These are phyloP conservation scores for Arthroderma sp. DNA, from an alignment of 2,329 filamentous ascomycete species.

Conservation along the genomic window DNA sequence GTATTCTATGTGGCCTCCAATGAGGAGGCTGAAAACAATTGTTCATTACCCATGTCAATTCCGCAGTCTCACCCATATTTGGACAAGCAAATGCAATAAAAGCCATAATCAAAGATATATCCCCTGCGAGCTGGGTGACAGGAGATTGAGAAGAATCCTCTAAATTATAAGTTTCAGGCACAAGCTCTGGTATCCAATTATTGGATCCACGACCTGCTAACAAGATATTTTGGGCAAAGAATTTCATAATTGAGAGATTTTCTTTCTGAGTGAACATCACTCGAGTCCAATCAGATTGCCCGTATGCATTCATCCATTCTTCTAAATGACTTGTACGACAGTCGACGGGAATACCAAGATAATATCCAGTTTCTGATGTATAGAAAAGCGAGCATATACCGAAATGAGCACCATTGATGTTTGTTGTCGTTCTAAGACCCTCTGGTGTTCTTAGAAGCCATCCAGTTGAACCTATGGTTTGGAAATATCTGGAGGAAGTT, in stretches of 20 bases:
- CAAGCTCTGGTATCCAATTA: constrained; percentile 13
- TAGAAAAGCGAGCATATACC: constrained; percentile 10
- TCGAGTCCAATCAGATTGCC: no score
- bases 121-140: constrained; percentile 10
- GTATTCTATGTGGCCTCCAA: constrained; percentile 10
- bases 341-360: constrained; percentile 10
- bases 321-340: constrained; percentile 6
- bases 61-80: neutral
- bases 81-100: constrained; percentile 13
- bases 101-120: constrained; percentile 13
- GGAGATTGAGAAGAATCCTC: neutral
- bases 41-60: constrained; percentile 3
- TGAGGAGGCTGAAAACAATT: constrained; percentile 9
- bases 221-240: constrained; percentile 5
- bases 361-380: constrained; percentile 8
- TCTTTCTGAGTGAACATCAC: no score
- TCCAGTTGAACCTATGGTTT: constrained; percentile 2
- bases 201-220: constrained; percentile 11
- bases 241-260: constrained; percentile 9
- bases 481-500: no score
- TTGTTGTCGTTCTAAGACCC: neutral
- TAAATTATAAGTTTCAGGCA: constrained; percentile 11
- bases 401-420: neutral
- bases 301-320: no score
- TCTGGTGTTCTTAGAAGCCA: constrained; percentile 7